phyloP scores from a whole-genome alignment of 768 basidiomycete species.

The Gelatoporia subvermispora region DNA sequence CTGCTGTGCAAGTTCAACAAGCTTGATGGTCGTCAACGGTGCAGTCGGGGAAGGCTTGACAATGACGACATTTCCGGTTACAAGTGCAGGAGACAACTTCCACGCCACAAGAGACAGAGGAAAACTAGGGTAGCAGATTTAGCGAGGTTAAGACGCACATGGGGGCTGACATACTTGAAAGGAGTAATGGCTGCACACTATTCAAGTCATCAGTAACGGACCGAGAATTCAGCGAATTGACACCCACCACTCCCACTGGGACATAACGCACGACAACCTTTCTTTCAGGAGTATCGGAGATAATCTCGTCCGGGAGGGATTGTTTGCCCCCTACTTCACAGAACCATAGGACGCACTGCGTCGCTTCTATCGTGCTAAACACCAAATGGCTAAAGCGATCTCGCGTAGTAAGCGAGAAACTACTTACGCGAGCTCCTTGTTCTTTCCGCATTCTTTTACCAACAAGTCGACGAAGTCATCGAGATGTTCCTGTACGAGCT shows the following conservation, averaged over 20 bases:
- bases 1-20: constrained; percentile 8
- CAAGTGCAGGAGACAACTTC: constrained; percentile 7
- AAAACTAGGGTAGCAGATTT: too few relatives aligned
- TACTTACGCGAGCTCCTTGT: constrained; percentile 4
- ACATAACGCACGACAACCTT: background rate
- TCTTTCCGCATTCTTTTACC: constrained; percentile 7
- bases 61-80: constrained; percentile 8
- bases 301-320: constrained; percentile 3
- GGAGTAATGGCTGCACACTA: constrained; percentile 2
- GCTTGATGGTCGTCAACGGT: constrained; percentile 2
- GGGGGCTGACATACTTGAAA: background rate
- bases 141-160: background rate
- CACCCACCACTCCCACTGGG: constrained; percentile 5
- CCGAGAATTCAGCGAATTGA: background rate
- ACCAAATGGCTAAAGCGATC: background rate
- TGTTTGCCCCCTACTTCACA: background rate
- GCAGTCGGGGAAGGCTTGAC: constrained; percentile 8
- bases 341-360: background rate
- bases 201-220: background rate
- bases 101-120: constrained; percentile 1
- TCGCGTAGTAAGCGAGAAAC: too few relatives aligned
- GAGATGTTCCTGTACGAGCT: background rate
- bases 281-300: background rate
- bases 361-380: background rate
- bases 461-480: constrained; percentile 1